Evolutionary conservation across 2,329 filamentous ascomycete species (phyloP), one percentile per base, ranked within the genome.

Genomic region (Teratosphaeria destructans): DNA sequence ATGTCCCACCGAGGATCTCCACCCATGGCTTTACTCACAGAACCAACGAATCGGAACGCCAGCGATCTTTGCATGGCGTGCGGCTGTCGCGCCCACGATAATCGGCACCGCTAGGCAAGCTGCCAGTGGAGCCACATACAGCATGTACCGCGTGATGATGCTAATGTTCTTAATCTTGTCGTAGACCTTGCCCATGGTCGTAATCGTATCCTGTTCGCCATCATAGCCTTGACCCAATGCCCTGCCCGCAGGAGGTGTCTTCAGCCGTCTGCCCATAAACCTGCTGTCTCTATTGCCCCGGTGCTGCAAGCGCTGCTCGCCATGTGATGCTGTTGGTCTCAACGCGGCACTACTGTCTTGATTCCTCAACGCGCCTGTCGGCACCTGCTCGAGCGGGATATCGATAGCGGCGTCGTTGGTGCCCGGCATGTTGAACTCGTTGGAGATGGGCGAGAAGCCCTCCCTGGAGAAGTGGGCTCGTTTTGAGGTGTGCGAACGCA

Each of bases 41-140:
- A 87, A 83, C 78, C 81, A 84, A 57, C 80, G 75, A 49, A 85
- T 76, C 7, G 77, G 73, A 4, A 85, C 82, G 26, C 79, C 79
- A 16, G 80, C 81, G 62, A 85, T 81, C 32, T 72, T 75, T 7
- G 57, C 62, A n/a, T 52, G 26, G 55, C 53, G 63, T 57, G 54
- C 76, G 60, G 35, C 70, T 67, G 34, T 78, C 5, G 80, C 80
- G n/a, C 83, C 82, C 16, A 86, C 74, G 61, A 86, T 81, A 63
- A 87, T 85, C 5, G 84, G 84, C 49, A 86, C 76, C 1, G 84
- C 82, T 59, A 87, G 77, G n/a, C 82, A 64, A 5, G 80, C 60
- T 3, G 79, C 83, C 52, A 86, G 61, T 0, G 84, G 84, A 27
- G 80, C 70, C 29, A 86, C 81, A 65, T 85, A 86, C 62, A 86